phyloP scores from a whole-genome alignment of 306 rosid genomes.

The Alnus glutinosa region DNA sequence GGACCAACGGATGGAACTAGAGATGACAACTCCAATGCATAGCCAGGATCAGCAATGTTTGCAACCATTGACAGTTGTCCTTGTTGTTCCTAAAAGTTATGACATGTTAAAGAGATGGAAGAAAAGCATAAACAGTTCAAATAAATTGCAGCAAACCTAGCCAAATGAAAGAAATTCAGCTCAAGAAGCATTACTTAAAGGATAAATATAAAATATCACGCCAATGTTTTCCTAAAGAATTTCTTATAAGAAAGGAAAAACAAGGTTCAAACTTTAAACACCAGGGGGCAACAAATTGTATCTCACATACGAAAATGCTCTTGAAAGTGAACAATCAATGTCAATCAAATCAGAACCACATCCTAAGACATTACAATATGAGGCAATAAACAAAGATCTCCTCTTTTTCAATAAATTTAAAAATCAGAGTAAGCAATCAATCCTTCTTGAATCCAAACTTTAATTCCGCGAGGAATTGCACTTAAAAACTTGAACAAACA shows the following conservation, averaged over 20 bases:
- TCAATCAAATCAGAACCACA: background rate
- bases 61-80: conserved; percentile 72
- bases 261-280: background rate
- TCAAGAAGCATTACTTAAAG: background rate
- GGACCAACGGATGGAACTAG: conserved; percentile 62
- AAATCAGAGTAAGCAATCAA: background rate
- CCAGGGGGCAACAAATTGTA: background rate
- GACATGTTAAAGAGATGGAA: background rate
- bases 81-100: conserved; percentile 54
- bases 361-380: background rate
- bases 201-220: background rate
- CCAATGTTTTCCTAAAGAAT: background rate
- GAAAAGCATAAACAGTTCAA: background rate
- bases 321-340: background rate
- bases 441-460: background rate
- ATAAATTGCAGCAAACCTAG: background rate
- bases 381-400: background rate
- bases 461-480: background rate
- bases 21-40: conserved; percentile 69
- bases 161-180: background rate
- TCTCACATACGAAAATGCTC: background rate
- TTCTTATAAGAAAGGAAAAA: background rate
- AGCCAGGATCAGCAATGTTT: conserved; percentile 63
- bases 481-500: background rate
- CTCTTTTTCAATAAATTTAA: background rate